A percentile compares a stretch with the other conserved stretches of the same genome.
These are phyloP conservation scores for Quercus robur DNA, from an alignment of 306 rosid species.

Conservation along the genomic window DNA sequence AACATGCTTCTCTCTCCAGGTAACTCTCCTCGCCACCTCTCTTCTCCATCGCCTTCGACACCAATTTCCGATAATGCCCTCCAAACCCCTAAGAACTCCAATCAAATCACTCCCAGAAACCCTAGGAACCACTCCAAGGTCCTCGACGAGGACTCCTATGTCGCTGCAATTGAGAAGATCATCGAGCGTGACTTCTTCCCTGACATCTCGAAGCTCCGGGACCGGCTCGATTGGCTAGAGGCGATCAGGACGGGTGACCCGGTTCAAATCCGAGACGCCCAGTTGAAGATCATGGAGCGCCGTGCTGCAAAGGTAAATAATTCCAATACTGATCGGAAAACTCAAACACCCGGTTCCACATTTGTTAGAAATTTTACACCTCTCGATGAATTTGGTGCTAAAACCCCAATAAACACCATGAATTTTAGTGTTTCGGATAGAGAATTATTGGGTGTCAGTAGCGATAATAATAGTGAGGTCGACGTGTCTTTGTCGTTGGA, in stretches of 20 bases:
- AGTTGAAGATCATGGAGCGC: slow-evolving; percentile 88
- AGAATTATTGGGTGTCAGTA: slow-evolving; percentile 19
- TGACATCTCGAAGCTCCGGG: slow-evolving; percentile 90
- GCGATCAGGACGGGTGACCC: slow-evolving; percentile 82
- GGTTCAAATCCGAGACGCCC: slow-evolving; percentile 82
- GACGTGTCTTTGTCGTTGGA: slow-evolving; percentile 63
- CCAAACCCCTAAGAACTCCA: slow-evolving; percentile 31
- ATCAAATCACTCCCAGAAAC: slow-evolving; percentile 21
- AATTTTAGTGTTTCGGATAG: slow-evolving; percentile 11
- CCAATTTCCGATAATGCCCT: slow-evolving; percentile 16
- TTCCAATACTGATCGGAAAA: slow-evolving; percentile 44
- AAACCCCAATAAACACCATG: slow-evolving; percentile 46
- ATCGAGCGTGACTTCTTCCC: slow-evolving; percentile 98
- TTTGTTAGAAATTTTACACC: slow-evolving; percentile 72
- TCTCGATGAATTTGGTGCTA: slow-evolving; percentile 62
- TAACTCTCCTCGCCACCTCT: slow-evolving; percentile 80
- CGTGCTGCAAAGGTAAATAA: slow-evolving; percentile 55
- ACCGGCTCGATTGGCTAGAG: slow-evolving; percentile 93
- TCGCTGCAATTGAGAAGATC: slow-evolving; percentile 84
- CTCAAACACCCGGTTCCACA: slow-evolving; percentile 84
- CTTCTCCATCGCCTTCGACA: slow-evolving; percentile 70
- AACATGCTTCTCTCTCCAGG: slow-evolving; percentile 92
- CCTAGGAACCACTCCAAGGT: slow-evolving; percentile 35
- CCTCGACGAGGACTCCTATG: slow-evolving; percentile 85
- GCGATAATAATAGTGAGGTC: slow-evolving; percentile 27